These are phyloP conservation scores for Fusarium stilboides DNA, from an alignment of 2,329 filamentous ascomycete genomes.

Conservation along the genomic window DNA sequence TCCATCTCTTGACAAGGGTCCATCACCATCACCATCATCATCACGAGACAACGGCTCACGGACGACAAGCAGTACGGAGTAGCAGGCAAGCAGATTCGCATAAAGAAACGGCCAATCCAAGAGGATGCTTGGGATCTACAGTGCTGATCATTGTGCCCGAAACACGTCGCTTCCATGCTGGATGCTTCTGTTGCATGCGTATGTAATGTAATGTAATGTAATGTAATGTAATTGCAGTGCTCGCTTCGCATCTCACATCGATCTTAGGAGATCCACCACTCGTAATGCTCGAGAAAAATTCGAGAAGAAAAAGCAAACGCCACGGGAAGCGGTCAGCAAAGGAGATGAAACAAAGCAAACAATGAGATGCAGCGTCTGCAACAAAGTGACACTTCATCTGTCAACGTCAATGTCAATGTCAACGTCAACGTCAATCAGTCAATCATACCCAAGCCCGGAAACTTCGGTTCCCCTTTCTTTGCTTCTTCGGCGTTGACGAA, in stretches of 20 bases:
- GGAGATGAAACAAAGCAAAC: conserved; percentile 34
- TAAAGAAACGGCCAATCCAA: conserved; percentile 18
- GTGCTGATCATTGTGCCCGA: conserved; percentile 30
- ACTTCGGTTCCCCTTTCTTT: conserved; percentile 17
- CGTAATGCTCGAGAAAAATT: conserved; percentile 36
- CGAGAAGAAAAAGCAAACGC: conserved; percentile 48
- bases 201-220: conserved; percentile 7
- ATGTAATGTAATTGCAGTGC: not conserved
- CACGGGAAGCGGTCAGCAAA: conserved; percentile 33
- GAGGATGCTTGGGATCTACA: conserved; percentile 23
- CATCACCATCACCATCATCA: not conserved
- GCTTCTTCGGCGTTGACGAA: conserved; percentile 21
- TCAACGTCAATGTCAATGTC: not conserved
- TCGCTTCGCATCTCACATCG: not conserved
- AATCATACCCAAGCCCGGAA: conserved; percentile 4
- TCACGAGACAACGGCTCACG: conserved; percentile 18
- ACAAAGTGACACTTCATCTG: conserved; percentile 29
- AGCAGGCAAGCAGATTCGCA: not conserved
- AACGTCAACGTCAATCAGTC: not conserved
- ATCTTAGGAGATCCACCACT: conserved; percentile 29
- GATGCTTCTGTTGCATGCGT: not conserved
- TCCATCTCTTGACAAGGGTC: conserved; percentile 15
- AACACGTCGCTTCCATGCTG: conserved; percentile 25
- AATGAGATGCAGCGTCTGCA: conserved; percentile 27
- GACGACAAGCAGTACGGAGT: conserved; percentile 5